phyloP scores from a whole-genome alignment of 345 rosid species.

The Barbarea vulgaris region DNA sequence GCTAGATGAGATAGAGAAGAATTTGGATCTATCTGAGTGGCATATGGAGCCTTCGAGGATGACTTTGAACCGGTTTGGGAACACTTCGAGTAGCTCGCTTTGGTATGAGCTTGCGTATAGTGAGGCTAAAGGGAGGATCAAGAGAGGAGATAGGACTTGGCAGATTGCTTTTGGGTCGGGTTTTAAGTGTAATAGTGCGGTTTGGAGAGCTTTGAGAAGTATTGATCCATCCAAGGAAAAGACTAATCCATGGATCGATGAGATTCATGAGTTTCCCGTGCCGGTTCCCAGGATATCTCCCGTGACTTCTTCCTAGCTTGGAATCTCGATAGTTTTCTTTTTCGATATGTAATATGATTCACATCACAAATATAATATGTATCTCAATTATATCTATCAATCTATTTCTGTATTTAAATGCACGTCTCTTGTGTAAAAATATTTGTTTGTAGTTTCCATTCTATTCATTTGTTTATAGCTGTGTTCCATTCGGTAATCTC shows the following conservation, averaged over 20 bases:
- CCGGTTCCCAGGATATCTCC: slow-evolving; percentile 42
- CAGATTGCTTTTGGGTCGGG: slow-evolving; percentile 78
- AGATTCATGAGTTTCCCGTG: slow-evolving; percentile 50
- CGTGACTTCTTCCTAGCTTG: slow-evolving; percentile 28
- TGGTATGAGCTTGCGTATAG: slow-evolving; percentile 79
- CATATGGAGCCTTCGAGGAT: slow-evolving; percentile 81
- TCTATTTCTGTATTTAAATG: not conserved
- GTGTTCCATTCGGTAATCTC: too few species aligned
- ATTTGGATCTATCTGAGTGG: slow-evolving; percentile 56
- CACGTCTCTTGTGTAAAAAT: not conserved
- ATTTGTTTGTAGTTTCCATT: not conserved
- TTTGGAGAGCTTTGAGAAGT: slow-evolving; percentile 54
- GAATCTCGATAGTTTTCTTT: slow-evolving; percentile 8
- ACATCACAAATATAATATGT: not conserved
- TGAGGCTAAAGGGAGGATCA: slow-evolving; percentile 71
- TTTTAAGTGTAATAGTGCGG: slow-evolving; percentile 73
- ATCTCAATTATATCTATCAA: not conserved
- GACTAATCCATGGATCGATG: slow-evolving; percentile 68
- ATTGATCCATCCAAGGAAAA: slow-evolving; percentile 47
- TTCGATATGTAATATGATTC: slow-evolving; percentile 4
- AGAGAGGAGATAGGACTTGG: slow-evolving; percentile 66
- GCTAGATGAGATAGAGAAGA: slow-evolving; percentile 69
- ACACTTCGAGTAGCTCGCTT: slow-evolving; percentile 69
- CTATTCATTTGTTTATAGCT: not conserved
- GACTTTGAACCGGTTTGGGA: slow-evolving; percentile 73